Evolutionary conservation across 1,139 yeast species (phyloP).

Genomic region (Saccharomyces uvarum): DNA sequence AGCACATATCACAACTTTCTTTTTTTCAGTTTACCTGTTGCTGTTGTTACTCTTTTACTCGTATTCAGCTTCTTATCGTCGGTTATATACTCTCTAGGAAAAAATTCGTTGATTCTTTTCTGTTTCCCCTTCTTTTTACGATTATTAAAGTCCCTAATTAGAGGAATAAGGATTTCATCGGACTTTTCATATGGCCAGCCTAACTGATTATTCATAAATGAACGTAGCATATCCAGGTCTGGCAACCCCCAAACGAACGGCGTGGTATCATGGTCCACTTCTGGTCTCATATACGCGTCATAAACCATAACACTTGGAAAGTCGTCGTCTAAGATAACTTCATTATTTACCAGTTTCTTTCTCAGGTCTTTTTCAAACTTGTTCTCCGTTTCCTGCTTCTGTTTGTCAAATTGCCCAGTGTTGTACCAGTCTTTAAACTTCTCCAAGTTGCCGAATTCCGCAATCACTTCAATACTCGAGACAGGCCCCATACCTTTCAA

Average conservation of each 20-base stretch:
- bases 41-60: slow-evolving; percentile 55
- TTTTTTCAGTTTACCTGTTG: slow-evolving; percentile 44
- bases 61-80: slow-evolving; percentile 40
- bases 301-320: slow-evolving; percentile 68
- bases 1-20: slow-evolving; percentile 12
- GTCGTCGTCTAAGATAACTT: slow-evolving; percentile 41
- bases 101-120: slow-evolving; percentile 51
- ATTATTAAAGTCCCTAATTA: slow-evolving; percentile 69
- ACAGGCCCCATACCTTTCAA: slow-evolving; percentile 90
- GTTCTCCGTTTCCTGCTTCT: slow-evolving; percentile 36
- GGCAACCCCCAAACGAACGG: slow-evolving; percentile 88
- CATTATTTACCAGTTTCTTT: slow-evolving; percentile 49
- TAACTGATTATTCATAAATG: slow-evolving; percentile 60
- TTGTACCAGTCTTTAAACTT: slow-evolving; percentile 50
- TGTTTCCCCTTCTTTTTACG: slow-evolving; percentile 49
- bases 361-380: slow-evolving; percentile 50
- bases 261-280: slow-evolving; percentile 73
- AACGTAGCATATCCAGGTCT: slow-evolving; percentile 68
- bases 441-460: slow-evolving; percentile 57
- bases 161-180: slow-evolving; percentile 84
- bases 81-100: slow-evolving; percentile 40
- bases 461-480: slow-evolving; percentile 82
- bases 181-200: slow-evolving; percentile 76
- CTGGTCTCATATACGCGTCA: slow-evolving; percentile 71
- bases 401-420: slow-evolving; percentile 34